These are phyloP conservation scores for Calonectria crousiana DNA, from an alignment of 2,329 filamentous ascomycete species.

Conservation along the genomic window DNA sequence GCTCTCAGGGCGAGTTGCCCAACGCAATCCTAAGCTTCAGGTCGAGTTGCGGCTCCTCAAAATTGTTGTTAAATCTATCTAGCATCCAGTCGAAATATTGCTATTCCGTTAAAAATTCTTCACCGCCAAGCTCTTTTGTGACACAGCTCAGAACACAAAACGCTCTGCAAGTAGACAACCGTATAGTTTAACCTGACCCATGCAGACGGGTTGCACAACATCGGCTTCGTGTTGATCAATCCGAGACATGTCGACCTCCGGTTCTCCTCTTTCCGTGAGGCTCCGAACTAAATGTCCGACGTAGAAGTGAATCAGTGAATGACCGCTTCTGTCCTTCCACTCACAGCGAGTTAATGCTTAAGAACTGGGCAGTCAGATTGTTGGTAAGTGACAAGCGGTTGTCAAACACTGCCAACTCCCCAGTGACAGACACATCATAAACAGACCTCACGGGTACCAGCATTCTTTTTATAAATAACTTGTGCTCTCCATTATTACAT, in stretches of 20 bases:
- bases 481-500: neutral
- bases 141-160: neutral
- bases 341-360: too few relatives aligned
- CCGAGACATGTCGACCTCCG: neutral
- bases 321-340: neutral
- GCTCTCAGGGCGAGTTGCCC: too few relatives aligned
- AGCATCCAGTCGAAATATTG: neutral
- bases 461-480: neutral
- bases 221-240: neutral
- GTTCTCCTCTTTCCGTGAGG: neutral
- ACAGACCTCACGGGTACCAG: too few relatives aligned
- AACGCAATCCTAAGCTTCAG: too few relatives aligned
- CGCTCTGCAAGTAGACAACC: neutral
- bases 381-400: neutral
- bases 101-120: neutral
- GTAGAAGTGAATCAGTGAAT: neutral
- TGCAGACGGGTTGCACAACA: neutral
- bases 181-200: neutral
- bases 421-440: neutral
- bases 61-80: neutral
- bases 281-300: neutral
- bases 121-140: neutral
- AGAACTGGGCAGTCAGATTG: too few relatives aligned
- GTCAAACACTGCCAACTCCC: neutral
- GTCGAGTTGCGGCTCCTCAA: neutral